Evolutionary conservation across 371 early-diverging fungal genomes (phyloP).

Genomic region (Gilbertella persicaria): DNA sequence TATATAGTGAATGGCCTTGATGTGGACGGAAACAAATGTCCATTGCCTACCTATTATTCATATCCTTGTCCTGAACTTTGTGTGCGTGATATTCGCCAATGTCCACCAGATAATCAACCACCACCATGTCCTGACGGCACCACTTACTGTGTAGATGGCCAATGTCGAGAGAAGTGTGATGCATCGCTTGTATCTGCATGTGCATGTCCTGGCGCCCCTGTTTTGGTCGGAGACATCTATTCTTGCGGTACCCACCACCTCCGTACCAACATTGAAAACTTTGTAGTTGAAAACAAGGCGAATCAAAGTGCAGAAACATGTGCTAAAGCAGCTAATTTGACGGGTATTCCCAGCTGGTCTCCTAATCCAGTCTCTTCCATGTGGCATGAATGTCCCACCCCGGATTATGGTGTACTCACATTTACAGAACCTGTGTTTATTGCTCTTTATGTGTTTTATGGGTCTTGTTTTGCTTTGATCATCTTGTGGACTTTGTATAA

Average conservation of each 20-base stretch:
- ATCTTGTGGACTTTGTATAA: conserved; percentile 62
- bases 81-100: conserved; percentile 43
- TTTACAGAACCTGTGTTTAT: conserved; percentile 41
- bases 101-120: conserved; percentile 29
- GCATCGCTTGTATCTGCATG: conserved; percentile 34
- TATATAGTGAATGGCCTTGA: conserved; percentile 49
- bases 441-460: conserved; percentile 52
- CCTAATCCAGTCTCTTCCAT: conserved; percentile 35
- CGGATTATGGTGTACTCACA: conserved; percentile 40
- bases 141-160: conserved; percentile 54
- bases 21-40: conserved; percentile 46
- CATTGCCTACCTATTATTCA: conserved; percentile 35
- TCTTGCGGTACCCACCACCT: conserved; percentile 23
- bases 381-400: conserved; percentile 56
- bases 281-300: conserved; percentile 44
- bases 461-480: conserved; percentile 57
- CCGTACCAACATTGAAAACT: conserved; percentile 40
- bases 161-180: conserved; percentile 43
- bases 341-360: conserved; percentile 45
- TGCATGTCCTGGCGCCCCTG: conserved; percentile 44
- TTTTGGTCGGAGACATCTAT: conserved; percentile 25
- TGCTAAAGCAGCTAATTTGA: conserved; percentile 29
- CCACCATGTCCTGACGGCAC: conserved; percentile 42
- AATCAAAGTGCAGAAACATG: conserved; percentile 46
- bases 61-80: conserved; percentile 55